Evolutionary conservation across 108 stramenopile genomes (phyloP).

Genomic region (Aureococcus anophagefferens): DNA sequence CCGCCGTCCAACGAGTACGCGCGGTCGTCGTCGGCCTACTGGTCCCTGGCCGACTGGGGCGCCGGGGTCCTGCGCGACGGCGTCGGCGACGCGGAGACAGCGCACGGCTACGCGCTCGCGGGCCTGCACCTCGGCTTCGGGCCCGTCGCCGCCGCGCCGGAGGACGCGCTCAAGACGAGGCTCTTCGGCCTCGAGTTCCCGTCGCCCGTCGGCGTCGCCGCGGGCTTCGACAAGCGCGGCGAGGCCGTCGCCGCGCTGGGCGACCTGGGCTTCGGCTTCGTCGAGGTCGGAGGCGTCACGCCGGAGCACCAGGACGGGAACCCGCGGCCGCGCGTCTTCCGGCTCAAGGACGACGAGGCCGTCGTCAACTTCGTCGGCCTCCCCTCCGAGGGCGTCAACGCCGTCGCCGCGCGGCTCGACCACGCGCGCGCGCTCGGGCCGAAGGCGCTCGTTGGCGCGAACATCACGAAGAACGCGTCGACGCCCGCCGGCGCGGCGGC

Average conservation of each 20-base stretch:
- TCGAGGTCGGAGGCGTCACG: slow-evolving; percentile 81
- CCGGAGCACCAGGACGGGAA: slow-evolving; percentile 83
- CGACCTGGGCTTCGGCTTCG: slow-evolving; percentile 72
- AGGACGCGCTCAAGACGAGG: not conserved
- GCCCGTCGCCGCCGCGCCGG: not conserved
- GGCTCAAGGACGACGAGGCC: slow-evolving; percentile 69
- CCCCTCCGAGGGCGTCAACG: slow-evolving; percentile 64
- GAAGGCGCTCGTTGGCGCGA: slow-evolving; percentile 48
- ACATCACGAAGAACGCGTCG: slow-evolving; percentile 88
- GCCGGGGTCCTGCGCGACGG: no score
- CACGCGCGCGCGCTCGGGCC: no score
- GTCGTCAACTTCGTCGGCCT: slow-evolving; percentile 94
- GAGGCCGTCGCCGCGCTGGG: slow-evolving; percentile 60
- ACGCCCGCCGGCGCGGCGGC: slow-evolving; percentile 29
- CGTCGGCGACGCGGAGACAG: no score
- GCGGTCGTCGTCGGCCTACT: no score
- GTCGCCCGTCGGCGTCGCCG: slow-evolving; percentile 81
- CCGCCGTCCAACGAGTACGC: no score
- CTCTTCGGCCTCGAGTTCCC: slow-evolving; percentile 29
- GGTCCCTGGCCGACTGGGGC: no score
- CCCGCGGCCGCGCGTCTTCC: slow-evolving; percentile 86
- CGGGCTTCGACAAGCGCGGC: slow-evolving; percentile 92
- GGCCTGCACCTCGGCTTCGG: not conserved
- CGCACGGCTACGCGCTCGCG: no score
- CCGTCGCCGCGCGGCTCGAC: slow-evolving; percentile 48